Evolutionary conservation across 1,284 basidiomycete genomes (phyloP), one percentile per base, ranked within the genome.

Genomic region (Heterobasidion parviporum): DNA sequence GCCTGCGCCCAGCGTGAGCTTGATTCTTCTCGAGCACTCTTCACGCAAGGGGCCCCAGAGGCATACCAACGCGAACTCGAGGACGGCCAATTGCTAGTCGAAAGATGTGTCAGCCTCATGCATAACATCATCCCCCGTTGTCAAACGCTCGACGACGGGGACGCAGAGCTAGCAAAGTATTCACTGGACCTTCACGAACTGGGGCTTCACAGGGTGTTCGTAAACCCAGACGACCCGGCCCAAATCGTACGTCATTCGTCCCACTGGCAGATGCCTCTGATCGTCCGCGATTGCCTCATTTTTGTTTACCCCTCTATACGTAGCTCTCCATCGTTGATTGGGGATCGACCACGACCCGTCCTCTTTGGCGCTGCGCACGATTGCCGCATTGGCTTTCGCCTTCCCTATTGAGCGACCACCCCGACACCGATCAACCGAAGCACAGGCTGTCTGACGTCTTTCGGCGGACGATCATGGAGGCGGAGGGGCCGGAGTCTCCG

Each of bases 1-100:
- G 68, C 70, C 8, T 72, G 69, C 48, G 67, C 68, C 0, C 70
- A 70, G 53, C 63, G 70, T 16, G 70, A 72, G 54, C 62, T 69
- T 32, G 70, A 70, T 33, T 65, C 62, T 47, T 58, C 65, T 12
- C 62, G 67, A 18, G 65, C 63, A 26, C 63, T 70, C 36, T 67
- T 67, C 51, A 61, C 65, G 1, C 67, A 70, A 52, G 67, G 66
- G 35, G 67, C 68, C 8, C 65, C 69, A 12, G 60, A 61, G 1
- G 63, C 61, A 9, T 72, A 70, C 57, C 68, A 69, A 53, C 62
- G 63, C 5, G 60, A 66, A 20, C 60, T 70, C 9, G 67, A 68
- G 50, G 67, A 68, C 36, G 62, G 59, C 44, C 61, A 64, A 54
- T 52, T 68, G 41, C 64, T 58, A 48, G 68, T 70, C 5, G 70